Evolutionary conservation across 2,329 filamentous ascomycete species (phyloP).

Genomic region (Fusarium ambrosium): DNA sequence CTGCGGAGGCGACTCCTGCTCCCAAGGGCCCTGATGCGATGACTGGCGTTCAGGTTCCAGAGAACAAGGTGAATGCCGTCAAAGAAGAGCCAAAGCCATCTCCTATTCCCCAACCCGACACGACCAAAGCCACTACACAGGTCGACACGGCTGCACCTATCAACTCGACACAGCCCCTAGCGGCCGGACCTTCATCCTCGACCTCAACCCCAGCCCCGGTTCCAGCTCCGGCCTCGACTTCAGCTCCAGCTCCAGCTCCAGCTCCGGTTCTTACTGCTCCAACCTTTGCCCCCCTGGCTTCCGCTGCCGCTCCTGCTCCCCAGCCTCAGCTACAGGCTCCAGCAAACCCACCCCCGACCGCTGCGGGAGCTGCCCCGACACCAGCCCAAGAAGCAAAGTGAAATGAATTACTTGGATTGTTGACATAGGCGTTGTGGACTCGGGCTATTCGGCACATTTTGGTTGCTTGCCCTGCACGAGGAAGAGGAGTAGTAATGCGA

Average conservation of each 20-base stretch:
- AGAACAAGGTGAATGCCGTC: constrained; percentile 6
- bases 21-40: constrained; percentile 26
- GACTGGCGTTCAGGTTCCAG: not conserved
- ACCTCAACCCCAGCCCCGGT: constrained; percentile 2
- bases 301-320: not conserved
- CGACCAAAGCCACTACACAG: constrained; percentile 7
- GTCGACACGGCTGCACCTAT: not conserved
- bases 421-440: not conserved
- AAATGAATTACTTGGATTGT: not conserved
- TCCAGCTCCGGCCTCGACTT: not conserved
- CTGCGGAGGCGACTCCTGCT: constrained; percentile 16
- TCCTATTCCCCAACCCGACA: constrained; percentile 12
- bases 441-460: not conserved
- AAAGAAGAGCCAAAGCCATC: constrained; percentile 11
- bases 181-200: constrained; percentile 5
- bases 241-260: constrained; percentile 1
- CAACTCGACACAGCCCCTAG: constrained; percentile 3
- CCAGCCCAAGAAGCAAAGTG: constrained; percentile 1
- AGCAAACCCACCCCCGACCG: constrained; percentile 4
- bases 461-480: not conserved
- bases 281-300: not conserved
- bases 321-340: not conserved
- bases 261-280: constrained; percentile 8
- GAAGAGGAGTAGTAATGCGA: not conserved
- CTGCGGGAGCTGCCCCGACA: not conserved